Evolutionary conservation across 129 eudicot genomes (phyloP), one percentile per base, ranked within the genome.

Genomic region (Pulicaria dysenterica): DNA sequence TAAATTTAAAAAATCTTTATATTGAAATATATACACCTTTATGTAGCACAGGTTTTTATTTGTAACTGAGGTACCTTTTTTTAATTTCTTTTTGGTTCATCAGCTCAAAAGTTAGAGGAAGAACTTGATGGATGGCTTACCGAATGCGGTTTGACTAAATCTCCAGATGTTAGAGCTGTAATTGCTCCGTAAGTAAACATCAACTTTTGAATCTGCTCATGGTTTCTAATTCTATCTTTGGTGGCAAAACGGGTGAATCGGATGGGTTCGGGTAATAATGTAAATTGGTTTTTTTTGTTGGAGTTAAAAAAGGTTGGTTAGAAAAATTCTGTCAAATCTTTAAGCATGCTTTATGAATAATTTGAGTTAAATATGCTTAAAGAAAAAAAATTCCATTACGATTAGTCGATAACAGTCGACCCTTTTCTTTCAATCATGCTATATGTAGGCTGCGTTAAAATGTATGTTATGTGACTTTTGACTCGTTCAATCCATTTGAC

Each of bases 91-190:
- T 31, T 16, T 75, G 64, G 70, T 60, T 70, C 39, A 50, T 70
- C 86, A 94, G 99, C 99, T 75, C 79, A 73, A 60, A 84, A 84
- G 74, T 81, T 94, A 62, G 85, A 79, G 15, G 83, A 86, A 74
- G 96, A 94, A 72, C 94, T 94, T 48, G 99, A 94, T 46, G 96
- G 92, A 58, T 94, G 99, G 99, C 93, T 94, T 50, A 64, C 77
- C 58, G 93, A 73, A 24, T 64, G 86, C 66, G 93, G 89, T 50
- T 48, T 94, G 72, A 69, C 84, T 51, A 90, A 90, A 61, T 90
- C 96, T 71, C 77, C 99, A 1, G 96, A 94, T 83, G 97, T 94
- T 72, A 85, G 99, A 72, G 99, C 91, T 66, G 97, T 94, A 58
- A 94, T 94, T 77, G 99, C 99, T 37, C 99, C 99, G 99, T 94